phyloP scores from a whole-genome alignment of 306 rosid genomes.

The Acacia confusa region DNA sequence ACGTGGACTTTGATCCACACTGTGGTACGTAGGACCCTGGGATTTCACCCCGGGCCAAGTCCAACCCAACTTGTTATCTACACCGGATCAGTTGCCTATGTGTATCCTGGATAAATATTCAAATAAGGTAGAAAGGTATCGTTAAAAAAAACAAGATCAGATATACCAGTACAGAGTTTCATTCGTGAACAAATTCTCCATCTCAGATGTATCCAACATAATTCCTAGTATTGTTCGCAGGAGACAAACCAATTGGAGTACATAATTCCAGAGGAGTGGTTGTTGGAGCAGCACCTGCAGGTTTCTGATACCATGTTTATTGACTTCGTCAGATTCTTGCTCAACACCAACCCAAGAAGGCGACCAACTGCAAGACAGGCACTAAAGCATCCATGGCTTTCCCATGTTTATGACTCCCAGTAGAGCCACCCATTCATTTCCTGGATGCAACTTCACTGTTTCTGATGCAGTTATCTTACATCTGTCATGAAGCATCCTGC shows the following conservation, averaged over 20 bases:
- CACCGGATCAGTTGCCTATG: not conserved
- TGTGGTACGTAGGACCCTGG: too few species aligned
- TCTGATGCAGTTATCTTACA: not conserved
- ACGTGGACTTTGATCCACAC: too few species aligned
- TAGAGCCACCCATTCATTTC: slow-evolving; percentile 9
- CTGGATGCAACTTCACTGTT: not conserved
- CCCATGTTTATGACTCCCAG: slow-evolving; percentile 49
- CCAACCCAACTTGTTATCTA: too few species aligned
- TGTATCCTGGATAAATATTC: not conserved
- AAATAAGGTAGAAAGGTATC: not conserved
- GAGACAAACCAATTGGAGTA: slow-evolving; percentile 81
- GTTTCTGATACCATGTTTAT: slow-evolving; percentile 59
- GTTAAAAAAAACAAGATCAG: not conserved
- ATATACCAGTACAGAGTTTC: not conserved
- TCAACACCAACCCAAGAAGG: slow-evolving; percentile 68
- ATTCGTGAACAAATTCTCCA: not conserved
- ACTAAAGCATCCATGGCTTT: slow-evolving; percentile 96
- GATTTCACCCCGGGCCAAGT: too few species aligned
- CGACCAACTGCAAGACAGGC: slow-evolving; percentile 86
- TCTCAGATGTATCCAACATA: not conserved
- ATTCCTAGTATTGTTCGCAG: slow-evolving; percentile 41
- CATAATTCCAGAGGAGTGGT: slow-evolving; percentile 80
- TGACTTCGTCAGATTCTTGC: slow-evolving; percentile 68
- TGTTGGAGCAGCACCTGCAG: slow-evolving; percentile 73
- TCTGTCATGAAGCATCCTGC: slow-evolving; percentile 12